phyloP scores from a whole-genome alignment of 2,329 filamentous ascomycete species.

The Exophiala bonariae region DNA sequence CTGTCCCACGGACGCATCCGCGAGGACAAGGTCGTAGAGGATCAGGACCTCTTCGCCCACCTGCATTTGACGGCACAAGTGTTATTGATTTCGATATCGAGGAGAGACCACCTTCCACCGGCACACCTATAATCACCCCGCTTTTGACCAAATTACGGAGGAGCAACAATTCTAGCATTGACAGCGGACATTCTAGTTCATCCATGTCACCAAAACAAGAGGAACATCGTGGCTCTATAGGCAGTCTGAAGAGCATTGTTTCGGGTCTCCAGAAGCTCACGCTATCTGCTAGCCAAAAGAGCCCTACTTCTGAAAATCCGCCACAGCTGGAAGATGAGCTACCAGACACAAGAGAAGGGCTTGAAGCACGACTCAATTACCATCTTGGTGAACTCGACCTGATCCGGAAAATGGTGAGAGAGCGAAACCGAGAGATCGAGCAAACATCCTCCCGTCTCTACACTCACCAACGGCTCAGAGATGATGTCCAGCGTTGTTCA shows the following conservation, averaged over 20 bases:
- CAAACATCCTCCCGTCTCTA: constrained; percentile 8
- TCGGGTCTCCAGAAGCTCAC: constrained; percentile 10
- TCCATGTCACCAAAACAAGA: neutral
- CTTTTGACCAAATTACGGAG: neutral
- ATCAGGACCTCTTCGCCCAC: too few species aligned
- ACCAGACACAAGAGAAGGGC: constrained; percentile 21
- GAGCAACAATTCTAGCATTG: neutral
- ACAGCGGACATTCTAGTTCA: neutral
- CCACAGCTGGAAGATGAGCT: constrained; percentile 18
- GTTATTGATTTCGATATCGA: constrained; percentile 2
- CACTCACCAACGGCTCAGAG: constrained; percentile 6
- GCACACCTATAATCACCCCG: too few species aligned
- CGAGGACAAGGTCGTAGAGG: too few species aligned
- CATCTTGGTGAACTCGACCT: constrained; percentile 26
- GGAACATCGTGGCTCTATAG: constrained; percentile 2
- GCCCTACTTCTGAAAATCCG: constrained; percentile 1
- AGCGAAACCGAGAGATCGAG: constrained; percentile 15
- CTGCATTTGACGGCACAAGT: too few species aligned
- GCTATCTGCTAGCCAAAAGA: constrained; percentile 12
- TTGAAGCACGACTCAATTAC: constrained; percentile 31
- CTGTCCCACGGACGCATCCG: too few species aligned
- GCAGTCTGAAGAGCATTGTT: constrained; percentile 14
- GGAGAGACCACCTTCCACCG: neutral
- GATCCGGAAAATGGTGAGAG: constrained; percentile 15
- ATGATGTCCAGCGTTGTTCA: constrained; percentile 4